Percentiles rank a stretch among this genome's conserved stretches.
These are phyloP conservation scores for Claviceps cyperi DNA, from an alignment of 2,329 filamentous ascomycete species.

Conservation along the genomic window DNA sequence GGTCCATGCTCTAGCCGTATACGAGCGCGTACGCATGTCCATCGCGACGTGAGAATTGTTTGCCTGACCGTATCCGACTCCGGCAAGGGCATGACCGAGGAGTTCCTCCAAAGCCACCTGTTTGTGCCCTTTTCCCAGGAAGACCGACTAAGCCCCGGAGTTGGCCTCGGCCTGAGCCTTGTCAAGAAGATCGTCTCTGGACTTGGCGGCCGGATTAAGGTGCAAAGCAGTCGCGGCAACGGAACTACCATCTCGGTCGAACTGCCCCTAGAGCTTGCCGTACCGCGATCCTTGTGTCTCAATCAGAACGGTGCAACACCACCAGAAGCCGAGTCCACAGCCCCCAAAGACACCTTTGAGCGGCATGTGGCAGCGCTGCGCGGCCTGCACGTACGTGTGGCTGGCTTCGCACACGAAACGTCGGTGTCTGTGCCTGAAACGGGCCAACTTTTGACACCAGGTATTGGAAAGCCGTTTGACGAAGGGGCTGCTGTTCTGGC, in stretches of 20 bases:
- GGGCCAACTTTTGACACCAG: neutral
- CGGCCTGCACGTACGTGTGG: constrained; percentile 16
- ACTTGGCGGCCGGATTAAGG: constrained; percentile 42
- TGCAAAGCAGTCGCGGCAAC: constrained; percentile 29
- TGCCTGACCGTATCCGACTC: constrained; percentile 44
- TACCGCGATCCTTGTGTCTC: neutral
- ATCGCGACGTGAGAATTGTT: constrained; percentile 8
- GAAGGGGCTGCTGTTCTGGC: constrained; percentile 5
- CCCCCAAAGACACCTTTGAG: constrained; percentile 9
- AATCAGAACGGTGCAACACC: neutral
- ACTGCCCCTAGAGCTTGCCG: constrained; percentile 13
- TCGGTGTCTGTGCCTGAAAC: neutral
- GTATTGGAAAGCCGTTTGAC: neutral
- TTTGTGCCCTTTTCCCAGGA: constrained; percentile 55
- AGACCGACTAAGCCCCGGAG: constrained; percentile 42
- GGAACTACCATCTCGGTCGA: constrained; percentile 23
- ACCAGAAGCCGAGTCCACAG: too few species aligned
- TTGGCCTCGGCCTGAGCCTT: constrained; percentile 51
- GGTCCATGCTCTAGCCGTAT: neutral
- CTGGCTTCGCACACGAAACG: constrained; percentile 9
- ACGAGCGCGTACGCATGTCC: constrained; percentile 1
- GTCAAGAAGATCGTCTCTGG: constrained; percentile 44
- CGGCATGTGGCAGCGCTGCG: constrained; percentile 15
- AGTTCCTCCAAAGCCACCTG: constrained; percentile 44
- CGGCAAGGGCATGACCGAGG: constrained; percentile 48